A percentile compares a stretch with the other conserved stretches of the same genome.
Evolutionary conservation across 352 stramenopile genomes (phyloP).

Genomic region (Phytophthora idaei): DNA sequence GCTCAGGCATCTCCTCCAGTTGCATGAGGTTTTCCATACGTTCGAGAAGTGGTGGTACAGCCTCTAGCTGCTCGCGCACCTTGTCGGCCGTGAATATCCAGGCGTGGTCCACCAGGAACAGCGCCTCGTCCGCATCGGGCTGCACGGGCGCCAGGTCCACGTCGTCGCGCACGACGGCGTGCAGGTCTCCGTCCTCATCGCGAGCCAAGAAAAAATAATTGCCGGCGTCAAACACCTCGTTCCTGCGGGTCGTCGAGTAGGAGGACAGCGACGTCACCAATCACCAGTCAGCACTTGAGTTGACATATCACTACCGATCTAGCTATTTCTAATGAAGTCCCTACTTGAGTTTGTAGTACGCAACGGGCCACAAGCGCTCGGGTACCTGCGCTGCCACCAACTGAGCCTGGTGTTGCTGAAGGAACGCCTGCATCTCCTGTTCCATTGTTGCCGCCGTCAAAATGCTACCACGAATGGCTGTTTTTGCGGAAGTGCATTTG

Average conservation of each 20-base stretch:
- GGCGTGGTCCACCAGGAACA: conserved; percentile 63
- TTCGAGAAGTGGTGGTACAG: conserved; percentile 40
- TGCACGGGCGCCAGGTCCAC: conserved; percentile 44
- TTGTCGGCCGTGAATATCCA: conserved; percentile 64
- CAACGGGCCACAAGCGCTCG: conserved; percentile 46
- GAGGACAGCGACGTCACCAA: conserved; percentile 15
- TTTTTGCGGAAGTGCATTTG: background rate
- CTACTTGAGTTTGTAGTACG: conserved; percentile 62
- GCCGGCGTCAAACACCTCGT: conserved; percentile 56
- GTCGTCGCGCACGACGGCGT: conserved; percentile 53
- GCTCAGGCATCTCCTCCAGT: conserved; percentile 28
- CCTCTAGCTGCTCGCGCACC: conserved; percentile 36
- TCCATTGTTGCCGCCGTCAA: conserved; percentile 23
- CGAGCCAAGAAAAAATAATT: conserved; percentile 53
- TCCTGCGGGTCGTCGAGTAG: conserved; percentile 17
- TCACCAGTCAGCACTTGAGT: conserved; percentile 9
- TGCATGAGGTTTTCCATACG: conserved; percentile 62
- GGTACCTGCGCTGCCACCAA: conserved; percentile 46
- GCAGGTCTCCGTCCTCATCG: conserved; percentile 53
- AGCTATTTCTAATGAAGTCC: background rate
- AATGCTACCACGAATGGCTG: background rate
- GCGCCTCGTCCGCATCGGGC: conserved; percentile 40
- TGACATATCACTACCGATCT: too few species aligned
- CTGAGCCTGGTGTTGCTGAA: conserved; percentile 52
- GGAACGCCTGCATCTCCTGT: conserved; percentile 49